Conservation (phyloP, 2,329 filamentous ascomycete genomes). For the Ciborinia camelliae region DNA sequence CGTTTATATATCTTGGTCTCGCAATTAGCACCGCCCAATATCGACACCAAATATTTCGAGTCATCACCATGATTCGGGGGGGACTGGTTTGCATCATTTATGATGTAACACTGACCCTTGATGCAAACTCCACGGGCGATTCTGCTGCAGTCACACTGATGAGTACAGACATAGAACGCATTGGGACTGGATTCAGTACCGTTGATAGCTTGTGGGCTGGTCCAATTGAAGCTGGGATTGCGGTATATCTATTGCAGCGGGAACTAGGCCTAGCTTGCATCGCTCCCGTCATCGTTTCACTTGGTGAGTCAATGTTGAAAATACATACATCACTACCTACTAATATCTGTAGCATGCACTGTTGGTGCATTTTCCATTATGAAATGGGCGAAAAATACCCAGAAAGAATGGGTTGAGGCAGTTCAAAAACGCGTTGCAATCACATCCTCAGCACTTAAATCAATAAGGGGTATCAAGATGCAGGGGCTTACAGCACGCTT, state of each 20-base stretch:
- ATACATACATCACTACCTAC: background rate
- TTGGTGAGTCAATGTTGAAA: slow-evolving; percentile 7
- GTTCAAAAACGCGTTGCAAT: slow-evolving; percentile 32
- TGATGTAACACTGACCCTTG: slow-evolving; percentile 29
- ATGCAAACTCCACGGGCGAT: slow-evolving; percentile 26
- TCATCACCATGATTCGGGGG: slow-evolving; percentile 30
- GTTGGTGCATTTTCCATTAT: background rate
- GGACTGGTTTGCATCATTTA: slow-evolving; percentile 32
- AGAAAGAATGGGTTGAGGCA: slow-evolving; percentile 29
- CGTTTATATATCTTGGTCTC: slow-evolving; percentile 22
- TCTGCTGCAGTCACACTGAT: slow-evolving; percentile 42
- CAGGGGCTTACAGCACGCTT: slow-evolving; percentile 23
- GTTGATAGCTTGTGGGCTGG: slow-evolving; percentile 42
- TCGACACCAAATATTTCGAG: slow-evolving; percentile 27
- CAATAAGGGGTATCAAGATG: slow-evolving; percentile 36
- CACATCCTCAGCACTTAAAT: slow-evolving; percentile 30
- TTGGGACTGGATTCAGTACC: slow-evolving; percentile 29
- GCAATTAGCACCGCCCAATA: slow-evolving; percentile 23
- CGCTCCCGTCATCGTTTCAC: slow-evolving; percentile 17
- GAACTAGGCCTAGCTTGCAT: slow-evolving; percentile 32
- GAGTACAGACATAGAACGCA: slow-evolving; percentile 40
- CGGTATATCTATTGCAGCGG: slow-evolving; percentile 38
- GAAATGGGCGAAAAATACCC: slow-evolving; percentile 12
- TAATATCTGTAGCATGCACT: slow-evolving; percentile 2
- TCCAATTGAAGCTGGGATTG: slow-evolving; percentile 39